Percentiles rank a stretch among this genome's conserved stretches.
Conservation (phyloP, 179 eudicot species). For the Carnegiea gigantea region DNA sequence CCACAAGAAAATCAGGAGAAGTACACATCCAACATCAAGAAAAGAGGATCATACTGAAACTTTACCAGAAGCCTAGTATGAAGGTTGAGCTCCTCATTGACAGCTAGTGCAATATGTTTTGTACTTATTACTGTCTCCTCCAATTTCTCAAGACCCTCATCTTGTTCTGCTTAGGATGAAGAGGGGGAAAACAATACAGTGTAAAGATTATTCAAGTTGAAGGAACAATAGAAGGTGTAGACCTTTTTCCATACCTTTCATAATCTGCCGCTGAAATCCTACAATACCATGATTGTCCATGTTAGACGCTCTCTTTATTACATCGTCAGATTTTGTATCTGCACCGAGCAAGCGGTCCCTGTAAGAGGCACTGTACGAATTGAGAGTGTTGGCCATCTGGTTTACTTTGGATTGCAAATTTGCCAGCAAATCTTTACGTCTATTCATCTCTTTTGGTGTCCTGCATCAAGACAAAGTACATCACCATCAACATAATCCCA, state of each 20-base stretch:
- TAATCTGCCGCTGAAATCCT: conserved; percentile 86
- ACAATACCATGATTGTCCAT: conserved; percentile 85
- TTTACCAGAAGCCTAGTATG: conserved; percentile 88
- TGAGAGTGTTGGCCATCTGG: conserved; percentile 76
- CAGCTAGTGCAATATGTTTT: conserved; percentile 93
- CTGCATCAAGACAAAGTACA: conserved; percentile 38
- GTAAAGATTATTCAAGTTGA: conserved; percentile 8
- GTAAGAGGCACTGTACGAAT: conserved; percentile 74
- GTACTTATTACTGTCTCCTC: conserved; percentile 89
- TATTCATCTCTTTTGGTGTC: conserved; percentile 80
- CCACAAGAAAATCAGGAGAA: neutral
- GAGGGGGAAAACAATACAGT: neutral
- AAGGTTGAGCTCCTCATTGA: conserved; percentile 87
- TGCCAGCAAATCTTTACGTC: conserved; percentile 71
- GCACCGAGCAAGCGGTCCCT: conserved; percentile 93
- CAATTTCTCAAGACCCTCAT: conserved; percentile 82
- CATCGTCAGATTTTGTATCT: conserved; percentile 73
- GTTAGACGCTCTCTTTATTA: conserved; percentile 63
- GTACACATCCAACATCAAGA: neutral
- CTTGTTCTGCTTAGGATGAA: conserved; percentile 64
- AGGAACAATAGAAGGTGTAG: neutral
- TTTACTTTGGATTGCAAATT: conserved; percentile 73
- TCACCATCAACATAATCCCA: conserved; percentile 19
- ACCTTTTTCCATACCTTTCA: conserved; percentile 58
- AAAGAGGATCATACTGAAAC: neutral